Evolutionary conservation across 495 filamentous ascomycete genomes (phyloP).

Genomic region (Antarctomyces pellizariae): DNA sequence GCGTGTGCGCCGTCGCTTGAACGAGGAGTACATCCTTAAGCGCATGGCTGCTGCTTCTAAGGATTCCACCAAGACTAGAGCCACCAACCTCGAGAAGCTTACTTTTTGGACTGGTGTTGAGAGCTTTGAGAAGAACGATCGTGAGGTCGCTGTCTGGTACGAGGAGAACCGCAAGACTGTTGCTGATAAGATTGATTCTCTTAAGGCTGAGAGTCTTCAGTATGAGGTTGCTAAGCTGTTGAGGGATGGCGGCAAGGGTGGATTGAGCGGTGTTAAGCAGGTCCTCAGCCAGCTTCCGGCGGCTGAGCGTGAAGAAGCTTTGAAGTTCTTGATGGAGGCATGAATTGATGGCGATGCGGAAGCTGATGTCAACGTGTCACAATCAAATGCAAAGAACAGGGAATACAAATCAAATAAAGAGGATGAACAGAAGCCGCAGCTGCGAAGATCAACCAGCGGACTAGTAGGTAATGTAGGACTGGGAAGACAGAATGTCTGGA

Average conservation of each 20-base stretch:
- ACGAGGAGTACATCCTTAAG: constrained; percentile 88
- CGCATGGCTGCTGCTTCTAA: constrained; percentile 40
- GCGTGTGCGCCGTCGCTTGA: constrained; percentile 88
- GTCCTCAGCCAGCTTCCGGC: constrained; percentile 68
- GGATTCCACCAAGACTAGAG: constrained; percentile 24
- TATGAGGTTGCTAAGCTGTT: constrained; percentile 58
- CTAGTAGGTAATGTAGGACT: too few species aligned
- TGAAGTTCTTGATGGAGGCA: constrained; percentile 38
- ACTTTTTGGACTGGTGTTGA: constrained; percentile 54
- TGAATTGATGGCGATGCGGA: too few species aligned
- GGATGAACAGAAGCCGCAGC: too few species aligned
- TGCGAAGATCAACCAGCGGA: too few species aligned
- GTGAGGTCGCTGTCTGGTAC: constrained; percentile 80
- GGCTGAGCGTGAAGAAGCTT: constrained; percentile 62
- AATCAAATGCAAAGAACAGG: too few species aligned
- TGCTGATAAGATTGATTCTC: constrained; percentile 48
- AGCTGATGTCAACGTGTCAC: too few species aligned
- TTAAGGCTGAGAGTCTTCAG: constrained; percentile 56
- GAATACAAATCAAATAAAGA: too few species aligned
- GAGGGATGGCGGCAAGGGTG: constrained; percentile 48
- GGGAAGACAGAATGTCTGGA: too few species aligned
- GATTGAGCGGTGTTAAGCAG: constrained; percentile 70
- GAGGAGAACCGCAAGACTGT: constrained; percentile 81
- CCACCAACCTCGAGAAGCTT: constrained; percentile 40
- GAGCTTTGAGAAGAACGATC: constrained; percentile 53